A percentile compares a stretch with the other conserved stretches of the same genome.
Conservation (phyloP, 257 asterid species). For the Agastache rugosa region DNA sequence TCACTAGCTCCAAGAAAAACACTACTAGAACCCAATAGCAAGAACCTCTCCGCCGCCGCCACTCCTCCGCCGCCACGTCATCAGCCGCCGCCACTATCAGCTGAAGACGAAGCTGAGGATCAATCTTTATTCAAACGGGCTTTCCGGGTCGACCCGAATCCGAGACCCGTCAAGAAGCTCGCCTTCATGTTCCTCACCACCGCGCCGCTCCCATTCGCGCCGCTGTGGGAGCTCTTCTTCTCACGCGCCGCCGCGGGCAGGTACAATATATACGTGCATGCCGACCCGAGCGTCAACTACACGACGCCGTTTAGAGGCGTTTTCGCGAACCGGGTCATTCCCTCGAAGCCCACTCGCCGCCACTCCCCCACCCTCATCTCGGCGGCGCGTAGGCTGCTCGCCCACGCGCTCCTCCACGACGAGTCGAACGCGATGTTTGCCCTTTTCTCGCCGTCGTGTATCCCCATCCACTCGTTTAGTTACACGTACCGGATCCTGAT, state of each 20-base stretch:
- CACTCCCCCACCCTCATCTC: conserved; percentile 63
- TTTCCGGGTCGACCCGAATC: conserved; percentile 51
- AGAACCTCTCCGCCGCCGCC: conserved; percentile 18
- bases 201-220: conserved; percentile 67
- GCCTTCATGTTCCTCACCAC: conserved; percentile 84
- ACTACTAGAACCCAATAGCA: conserved; percentile 14
- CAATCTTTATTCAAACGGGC: conserved; percentile 45
- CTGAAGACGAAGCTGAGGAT: conserved; percentile 44
- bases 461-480: conserved; percentile 63
- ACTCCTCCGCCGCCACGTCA: conserved; percentile 8
- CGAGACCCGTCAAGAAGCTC: conserved; percentile 54
- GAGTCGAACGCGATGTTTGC: conserved; percentile 69
- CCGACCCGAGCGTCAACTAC: conserved; percentile 55
- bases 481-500: conserved; percentile 45
- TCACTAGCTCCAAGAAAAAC: conserved; percentile 26
- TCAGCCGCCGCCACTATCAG: not conserved
- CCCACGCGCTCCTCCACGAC: conserved; percentile 75
- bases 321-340: conserved; percentile 53
- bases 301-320: conserved; percentile 56
- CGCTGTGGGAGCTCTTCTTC: conserved; percentile 78
- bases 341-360: conserved; percentile 72
- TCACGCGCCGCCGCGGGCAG: conserved; percentile 45
- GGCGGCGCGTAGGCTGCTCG: conserved; percentile 70
- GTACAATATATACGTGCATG: conserved; percentile 74
- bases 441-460: conserved; percentile 67